Conservation (phyloP, 371 early-diverging fungal species). For the Funneliformis caledonium region DNA sequence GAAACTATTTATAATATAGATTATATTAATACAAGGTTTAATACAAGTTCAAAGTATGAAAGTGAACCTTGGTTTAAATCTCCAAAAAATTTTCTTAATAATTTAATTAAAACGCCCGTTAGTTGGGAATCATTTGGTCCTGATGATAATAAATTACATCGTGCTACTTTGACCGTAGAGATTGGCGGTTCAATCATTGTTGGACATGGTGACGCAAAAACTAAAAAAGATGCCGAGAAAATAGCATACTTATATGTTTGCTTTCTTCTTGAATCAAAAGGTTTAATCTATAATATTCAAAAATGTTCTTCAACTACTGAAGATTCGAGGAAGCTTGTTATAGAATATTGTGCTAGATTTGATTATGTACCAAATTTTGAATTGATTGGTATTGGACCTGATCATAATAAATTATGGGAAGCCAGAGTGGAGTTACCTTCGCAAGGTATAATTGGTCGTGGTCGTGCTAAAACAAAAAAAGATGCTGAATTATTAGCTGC, state of each 20-base stretch:
- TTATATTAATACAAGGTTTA: constrained; percentile 29
- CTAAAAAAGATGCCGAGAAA: constrained; percentile 51
- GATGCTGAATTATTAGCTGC: constrained; percentile 49
- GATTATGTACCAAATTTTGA: constrained; percentile 33
- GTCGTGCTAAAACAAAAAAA: constrained; percentile 42
- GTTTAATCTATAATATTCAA: constrained; percentile 47
- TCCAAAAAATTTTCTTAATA: constrained; percentile 36
- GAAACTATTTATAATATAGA: constrained; percentile 7
- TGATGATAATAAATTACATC: constrained; percentile 29
- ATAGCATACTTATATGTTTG: constrained; percentile 47
- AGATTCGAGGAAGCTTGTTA: constrained; percentile 34
- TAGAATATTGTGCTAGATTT: constrained; percentile 37
- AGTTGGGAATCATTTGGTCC: constrained; percentile 32
- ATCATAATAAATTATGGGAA: constrained; percentile 14
- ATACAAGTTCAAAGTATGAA: constrained; percentile 20
- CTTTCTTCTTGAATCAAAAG: constrained; percentile 46
- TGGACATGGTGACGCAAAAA: constrained; percentile 48
- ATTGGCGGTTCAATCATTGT: constrained; percentile 41
- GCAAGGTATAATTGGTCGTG: constrained; percentile 45
- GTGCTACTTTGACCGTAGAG: constrained; percentile 25
- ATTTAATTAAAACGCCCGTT: not conserved
- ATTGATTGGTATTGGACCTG: not conserved
- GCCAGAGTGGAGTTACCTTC: constrained; percentile 30
- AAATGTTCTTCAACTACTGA: constrained; percentile 45
- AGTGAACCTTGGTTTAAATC: constrained; percentile 24